Percentiles rank a stretch among this genome's conserved stretches.
These are phyloP conservation scores for Coccomyxa sp. DNA, from an alignment of 139 green algal species.

Conservation along the genomic window DNA sequence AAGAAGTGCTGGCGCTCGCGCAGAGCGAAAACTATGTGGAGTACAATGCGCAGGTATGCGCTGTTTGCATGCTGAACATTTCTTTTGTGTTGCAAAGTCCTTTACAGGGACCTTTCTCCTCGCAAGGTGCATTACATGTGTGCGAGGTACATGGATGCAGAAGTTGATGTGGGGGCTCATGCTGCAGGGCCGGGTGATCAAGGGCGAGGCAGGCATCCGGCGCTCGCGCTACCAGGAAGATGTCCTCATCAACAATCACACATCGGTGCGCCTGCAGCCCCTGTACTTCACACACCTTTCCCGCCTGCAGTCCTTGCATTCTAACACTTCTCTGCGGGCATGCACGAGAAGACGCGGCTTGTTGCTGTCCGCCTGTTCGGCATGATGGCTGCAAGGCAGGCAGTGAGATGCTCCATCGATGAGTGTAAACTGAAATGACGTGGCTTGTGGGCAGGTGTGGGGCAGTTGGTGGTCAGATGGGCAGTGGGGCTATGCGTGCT, in stretches of 20 bases:
- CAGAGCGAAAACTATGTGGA: slow-evolving; percentile 94
- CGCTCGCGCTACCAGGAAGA: slow-evolving; percentile 92
- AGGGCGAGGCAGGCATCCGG: slow-evolving; percentile 23
- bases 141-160: background rate
- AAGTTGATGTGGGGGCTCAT: background rate
- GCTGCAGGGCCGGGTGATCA: background rate
- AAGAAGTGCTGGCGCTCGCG: slow-evolving; percentile 59
- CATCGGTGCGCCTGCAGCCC: slow-evolving; percentile 40
- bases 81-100: background rate
- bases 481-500: slow-evolving; percentile 95
- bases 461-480: slow-evolving; percentile 68
- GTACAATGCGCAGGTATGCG: slow-evolving; percentile 76
- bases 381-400: no score
- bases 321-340: no score
- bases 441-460: background rate
- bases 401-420: no score
- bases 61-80: slow-evolving; percentile 11
- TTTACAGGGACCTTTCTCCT: background rate
- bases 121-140: no score
- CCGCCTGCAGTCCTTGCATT: no score
- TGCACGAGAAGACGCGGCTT: no score
- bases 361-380: no score
- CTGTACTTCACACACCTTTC: background rate
- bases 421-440: background rate
- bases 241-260: slow-evolving; percentile 93